Conservation (phyloP, 2,329 filamentous ascomycete species). For the Neoascochyta sp. region DNA sequence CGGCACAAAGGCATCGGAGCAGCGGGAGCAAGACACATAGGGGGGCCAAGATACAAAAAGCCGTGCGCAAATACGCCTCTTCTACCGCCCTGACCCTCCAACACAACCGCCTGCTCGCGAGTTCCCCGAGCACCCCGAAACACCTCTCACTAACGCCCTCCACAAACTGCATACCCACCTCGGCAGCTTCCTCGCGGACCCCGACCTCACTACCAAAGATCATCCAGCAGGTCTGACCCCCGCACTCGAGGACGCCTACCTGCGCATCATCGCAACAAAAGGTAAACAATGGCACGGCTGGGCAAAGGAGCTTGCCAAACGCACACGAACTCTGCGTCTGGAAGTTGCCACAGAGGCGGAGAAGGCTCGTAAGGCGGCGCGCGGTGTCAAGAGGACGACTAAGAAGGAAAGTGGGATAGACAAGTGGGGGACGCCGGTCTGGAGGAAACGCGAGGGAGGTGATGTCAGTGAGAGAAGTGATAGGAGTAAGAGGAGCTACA, state of each 20-base stretch:
- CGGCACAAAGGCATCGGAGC: constrained; percentile 3
- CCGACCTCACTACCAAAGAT: constrained; percentile 1
- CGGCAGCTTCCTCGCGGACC: constrained; percentile 1
- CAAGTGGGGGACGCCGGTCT: too few species aligned
- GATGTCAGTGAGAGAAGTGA: too few species aligned
- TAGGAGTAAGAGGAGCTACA: too few species aligned
- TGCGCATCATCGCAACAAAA: constrained; percentile 1
- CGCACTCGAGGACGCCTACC: constrained; percentile 1
- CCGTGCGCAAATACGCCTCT: too few species aligned
- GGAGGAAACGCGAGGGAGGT: too few species aligned
- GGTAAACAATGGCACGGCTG: constrained; percentile 4
- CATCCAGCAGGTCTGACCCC: constrained; percentile 1
- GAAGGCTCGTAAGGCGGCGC: too few species aligned
- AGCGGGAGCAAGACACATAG: constrained; percentile 1
- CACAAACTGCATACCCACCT: constrained; percentile 2
- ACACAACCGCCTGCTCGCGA: neutral
- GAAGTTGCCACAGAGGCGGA: constrained; percentile 1
- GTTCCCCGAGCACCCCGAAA: constrained; percentile 1
- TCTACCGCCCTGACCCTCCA: too few species aligned
- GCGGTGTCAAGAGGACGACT: too few species aligned
- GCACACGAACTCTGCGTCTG: neutral
- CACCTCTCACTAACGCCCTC: constrained; percentile 3
- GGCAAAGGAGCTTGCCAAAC: constrained; percentile 5
- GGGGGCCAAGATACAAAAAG: too few species aligned
- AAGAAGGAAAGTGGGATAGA: too few species aligned